Base-by-base conservation (phyloP, 768 basidiomycete species). In the Xerocomus brunneocitrinus region DNA sequence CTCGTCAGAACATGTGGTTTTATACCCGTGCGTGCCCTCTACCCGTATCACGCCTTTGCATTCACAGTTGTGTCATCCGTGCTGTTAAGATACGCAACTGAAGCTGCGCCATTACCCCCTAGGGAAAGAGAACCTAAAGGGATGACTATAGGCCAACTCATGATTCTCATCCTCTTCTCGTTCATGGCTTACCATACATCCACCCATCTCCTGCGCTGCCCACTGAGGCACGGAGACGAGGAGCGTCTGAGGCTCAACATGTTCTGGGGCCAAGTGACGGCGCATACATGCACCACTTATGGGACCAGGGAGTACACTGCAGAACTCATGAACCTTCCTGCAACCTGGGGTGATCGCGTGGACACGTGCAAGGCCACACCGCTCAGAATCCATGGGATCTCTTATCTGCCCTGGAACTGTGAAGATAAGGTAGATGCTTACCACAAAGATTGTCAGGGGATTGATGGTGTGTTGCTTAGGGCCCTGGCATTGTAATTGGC, bases 261-360 rank as follows among this genome's bases (percentile, higher is more conserved):
- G 48, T 60, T 32, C 30, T 67, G 63, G 65, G 61, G 45, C 67
- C 2, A 43, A 58, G 32, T 19, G 19, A 19, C 19, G 19, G 19
- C 50, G 8, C 58, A 63, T 41, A 25, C 30, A n/a, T 72, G 71
- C 48, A 62, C 51, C 19, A 61, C 64, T 0, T 70, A 66, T 47
- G 67, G 55, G 0, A 63, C 65, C 4, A 61, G 67, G 41, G 60
- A 59, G 39, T 71, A 72, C 28, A 59, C 63, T 1, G 71, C 71
- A 0, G 51, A 54, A 5, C 52, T 72, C 2, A 58, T 58, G 44
- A 70, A 34, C 10, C 19, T 19, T 19, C 19, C 19, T 19, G 19
- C 19, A 19, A 19, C 48, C 13, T 63, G 64, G 51, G 39, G 36
- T 3, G 57, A 58, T 38, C 58, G 58, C 8, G 14, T 64, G n/a